A percentile compares a stretch with the other conserved stretches of the same genome.
Evolutionary conservation across 805 yeast genomes (phyloP).

Genomic region (Metschnikowia lochheadii): DNA sequence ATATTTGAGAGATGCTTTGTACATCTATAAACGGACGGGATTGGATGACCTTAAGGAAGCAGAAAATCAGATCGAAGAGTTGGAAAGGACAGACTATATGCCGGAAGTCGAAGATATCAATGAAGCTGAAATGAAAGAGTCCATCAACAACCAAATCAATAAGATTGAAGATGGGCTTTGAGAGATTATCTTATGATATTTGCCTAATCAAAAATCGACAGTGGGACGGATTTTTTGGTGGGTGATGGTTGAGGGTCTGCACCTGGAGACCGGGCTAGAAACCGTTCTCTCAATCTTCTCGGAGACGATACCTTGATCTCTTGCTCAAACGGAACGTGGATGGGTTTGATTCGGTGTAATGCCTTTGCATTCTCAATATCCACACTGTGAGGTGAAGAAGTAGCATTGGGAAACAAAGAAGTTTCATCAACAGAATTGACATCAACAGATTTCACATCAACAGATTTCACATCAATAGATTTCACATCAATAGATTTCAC

Average conservation of each 20-base stretch:
- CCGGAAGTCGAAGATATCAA: constrained; percentile 13
- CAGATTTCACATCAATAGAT: too few species aligned
- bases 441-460: too few species aligned
- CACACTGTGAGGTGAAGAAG: constrained; percentile 7
- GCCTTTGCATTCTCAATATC: constrained; percentile 32
- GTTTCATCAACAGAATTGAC: background rate
- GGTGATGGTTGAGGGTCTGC: too few species aligned
- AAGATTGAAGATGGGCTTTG: constrained; percentile 15
- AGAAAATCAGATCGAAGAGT: background rate
- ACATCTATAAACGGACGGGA: constrained; percentile 26
- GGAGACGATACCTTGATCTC: constrained; percentile 32
- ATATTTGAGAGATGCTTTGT: constrained; percentile 21
- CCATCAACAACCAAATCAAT: constrained; percentile 24
- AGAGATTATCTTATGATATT: too few species aligned
- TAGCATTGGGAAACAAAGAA: constrained; percentile 2
- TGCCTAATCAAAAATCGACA: background rate
- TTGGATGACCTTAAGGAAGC: constrained; percentile 1
- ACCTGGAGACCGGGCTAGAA: constrained; percentile 5
- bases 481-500: too few species aligned
- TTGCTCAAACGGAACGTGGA: constrained; percentile 31
- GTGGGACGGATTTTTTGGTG: background rate
- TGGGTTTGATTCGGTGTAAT: constrained; percentile 33
- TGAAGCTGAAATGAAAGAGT: constrained; percentile 15
- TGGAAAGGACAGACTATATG: background rate
- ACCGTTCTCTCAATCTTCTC: constrained; percentile 25